Percentiles rank a stretch among this genome's conserved stretches.
Conservation (phyloP, 768 basidiomycete genomes). For the Boletus sensibilis region DNA sequence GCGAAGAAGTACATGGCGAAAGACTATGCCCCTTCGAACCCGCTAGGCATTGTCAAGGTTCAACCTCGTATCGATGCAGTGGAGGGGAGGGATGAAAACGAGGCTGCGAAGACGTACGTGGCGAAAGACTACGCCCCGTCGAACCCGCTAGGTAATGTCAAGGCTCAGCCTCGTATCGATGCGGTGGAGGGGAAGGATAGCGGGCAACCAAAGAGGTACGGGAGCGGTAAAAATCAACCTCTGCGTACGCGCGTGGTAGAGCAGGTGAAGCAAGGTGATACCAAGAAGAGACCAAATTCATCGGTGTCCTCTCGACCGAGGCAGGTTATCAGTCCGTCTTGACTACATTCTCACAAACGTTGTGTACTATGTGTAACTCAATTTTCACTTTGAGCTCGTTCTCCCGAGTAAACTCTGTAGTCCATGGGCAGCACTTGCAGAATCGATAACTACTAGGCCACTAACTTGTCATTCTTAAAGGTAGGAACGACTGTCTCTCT, state of each 20-base stretch:
- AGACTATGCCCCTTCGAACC: not conserved
- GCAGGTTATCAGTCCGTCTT: not conserved
- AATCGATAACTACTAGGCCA: not conserved
- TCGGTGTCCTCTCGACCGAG: not conserved
- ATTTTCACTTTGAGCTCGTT: not conserved
- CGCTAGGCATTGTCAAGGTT: not conserved
- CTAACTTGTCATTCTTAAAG: no score
- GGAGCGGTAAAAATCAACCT: not conserved
- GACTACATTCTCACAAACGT: not conserved
- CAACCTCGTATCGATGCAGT: not conserved
- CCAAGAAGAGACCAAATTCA: not conserved
- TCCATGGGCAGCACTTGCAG: not conserved
- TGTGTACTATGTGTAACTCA: conserved; percentile 1
- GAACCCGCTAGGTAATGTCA: no score
- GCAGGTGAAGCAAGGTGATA: not conserved
- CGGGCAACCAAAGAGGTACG: not conserved
- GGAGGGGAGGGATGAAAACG: not conserved
- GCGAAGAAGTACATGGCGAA: not conserved
- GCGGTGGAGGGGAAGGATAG: not conserved
- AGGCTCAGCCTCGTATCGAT: not conserved
- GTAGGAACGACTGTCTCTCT: no score
- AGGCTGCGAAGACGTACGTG: no score
- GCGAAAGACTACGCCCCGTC: no score
- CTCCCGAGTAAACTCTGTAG: not conserved
- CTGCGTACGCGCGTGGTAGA: not conserved